Evolutionary conservation across 352 stramenopile species (phyloP), one percentile per base, ranked within the genome.

Genomic region (Globisporangium nagaii): DNA sequence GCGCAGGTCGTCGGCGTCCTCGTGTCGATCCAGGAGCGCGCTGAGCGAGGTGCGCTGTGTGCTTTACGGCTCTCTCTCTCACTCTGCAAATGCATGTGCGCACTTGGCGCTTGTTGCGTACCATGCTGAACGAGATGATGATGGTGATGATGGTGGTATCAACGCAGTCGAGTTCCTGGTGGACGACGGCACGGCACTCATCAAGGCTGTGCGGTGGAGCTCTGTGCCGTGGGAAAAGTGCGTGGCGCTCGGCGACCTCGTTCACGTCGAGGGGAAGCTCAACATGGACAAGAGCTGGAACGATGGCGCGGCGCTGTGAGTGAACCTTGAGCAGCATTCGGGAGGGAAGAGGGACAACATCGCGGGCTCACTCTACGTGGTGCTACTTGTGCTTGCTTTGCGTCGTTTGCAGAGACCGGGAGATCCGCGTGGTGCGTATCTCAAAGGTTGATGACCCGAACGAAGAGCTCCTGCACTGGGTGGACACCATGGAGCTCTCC

Each of bases 381-480:
- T n/a, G n/a, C n/a, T n/a, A n/a, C n/a, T n/a, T n/a, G n/a, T n/a
- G n/a, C n/a, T n/a, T n/a, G n/a, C n/a, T n/a, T n/a, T n/a, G n/a
- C n/a, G n/a, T n/a, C n/a, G n/a, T n/a, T n/a, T 31, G 27, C 25
- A 81, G 72, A 5, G 47, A 50, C 3, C 70, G 80, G 22, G 82
- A 92, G 60, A 60, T 92, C 25, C 77, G 82, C 36, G 63, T 89
- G 6, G 50, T 73, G 17, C 69, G 71, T 19, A 73, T 88, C 30
- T 60, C 53, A 27, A 71, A 67, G 24, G 41, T 90, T 2, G 52
- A 64, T 3, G 79, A 93, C 35, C 63, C 81, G 20, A 92, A 93
- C 47, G 73, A 88, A 58, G 84, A 93, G 44, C n/a, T 86, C 30
- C 62, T 90, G 27, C 68, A 92, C 44, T 93, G 84, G 84, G 35